A percentile compares a stretch with the other conserved stretches of the same genome.
phyloP scores from a whole-genome alignment of 192 early-diverging fungal species.

The Backusella luteola region DNA sequence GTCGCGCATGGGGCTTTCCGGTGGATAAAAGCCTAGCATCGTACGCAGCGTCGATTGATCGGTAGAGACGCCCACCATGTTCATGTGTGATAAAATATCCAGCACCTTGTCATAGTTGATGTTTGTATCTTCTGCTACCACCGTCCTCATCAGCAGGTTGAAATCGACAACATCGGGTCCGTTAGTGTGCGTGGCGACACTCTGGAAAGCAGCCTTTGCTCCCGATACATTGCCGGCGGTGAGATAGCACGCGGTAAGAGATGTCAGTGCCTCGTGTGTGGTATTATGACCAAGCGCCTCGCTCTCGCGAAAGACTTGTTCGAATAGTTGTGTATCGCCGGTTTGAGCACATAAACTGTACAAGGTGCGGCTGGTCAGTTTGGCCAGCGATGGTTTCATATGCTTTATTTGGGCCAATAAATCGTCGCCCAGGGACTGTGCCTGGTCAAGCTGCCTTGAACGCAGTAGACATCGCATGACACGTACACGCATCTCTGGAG shows the following conservation, averaged over 20 bases:
- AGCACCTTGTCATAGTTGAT: conserved; percentile 18
- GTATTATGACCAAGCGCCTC: background rate
- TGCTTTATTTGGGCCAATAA: background rate
- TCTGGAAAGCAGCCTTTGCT: conserved; percentile 20
- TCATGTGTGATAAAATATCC: conserved; percentile 30
- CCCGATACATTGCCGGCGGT: background rate
- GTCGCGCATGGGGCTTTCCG: conserved; percentile 7
- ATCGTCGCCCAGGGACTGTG: background rate
- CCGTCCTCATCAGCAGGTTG: conserved; percentile 25
- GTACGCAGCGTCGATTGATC: conserved; percentile 24
- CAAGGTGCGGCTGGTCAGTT: background rate
- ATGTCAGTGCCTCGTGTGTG: conserved; percentile 22
- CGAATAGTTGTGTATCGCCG: conserved; percentile 8
- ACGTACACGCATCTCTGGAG: background rate
- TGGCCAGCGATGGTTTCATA: background rate
- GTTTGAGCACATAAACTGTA: conserved; percentile 20
- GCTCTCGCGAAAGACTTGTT: background rate
- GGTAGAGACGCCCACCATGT: conserved; percentile 16
- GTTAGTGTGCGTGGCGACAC: conserved; percentile 1
- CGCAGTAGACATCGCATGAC: background rate
- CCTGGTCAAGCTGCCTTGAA: background rate
- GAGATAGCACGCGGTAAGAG: conserved; percentile 27
- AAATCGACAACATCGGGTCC: conserved; percentile 34
- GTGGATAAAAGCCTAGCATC: conserved; percentile 14
- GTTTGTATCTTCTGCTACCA: background rate